Evolutionary conservation across 192 early-diverging fungal species (phyloP).

Genomic region (Kickxella alabastrina): DNA sequence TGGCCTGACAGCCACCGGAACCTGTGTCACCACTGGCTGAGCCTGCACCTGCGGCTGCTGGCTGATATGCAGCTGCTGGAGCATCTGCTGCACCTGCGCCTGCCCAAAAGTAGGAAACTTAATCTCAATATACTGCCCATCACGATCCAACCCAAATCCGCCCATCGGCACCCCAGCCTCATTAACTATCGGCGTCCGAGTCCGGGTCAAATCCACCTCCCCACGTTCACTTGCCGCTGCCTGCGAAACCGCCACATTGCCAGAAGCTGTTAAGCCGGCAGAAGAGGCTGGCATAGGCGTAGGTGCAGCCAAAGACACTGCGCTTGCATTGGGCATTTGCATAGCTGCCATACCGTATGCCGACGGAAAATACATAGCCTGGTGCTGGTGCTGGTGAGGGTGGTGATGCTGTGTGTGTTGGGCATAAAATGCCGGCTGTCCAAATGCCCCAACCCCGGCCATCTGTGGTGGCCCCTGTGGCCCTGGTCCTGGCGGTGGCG

Average conservation of each 20-base stretch:
- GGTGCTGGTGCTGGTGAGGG: slow-evolving; percentile 14
- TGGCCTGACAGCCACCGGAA: too few species aligned
- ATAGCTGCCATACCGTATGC: slow-evolving; percentile 34
- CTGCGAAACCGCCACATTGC: not conserved
- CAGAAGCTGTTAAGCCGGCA: not conserved
- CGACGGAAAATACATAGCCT: slow-evolving; percentile 33
- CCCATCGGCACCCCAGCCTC: slow-evolving; percentile 33
- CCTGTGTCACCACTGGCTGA: not conserved
- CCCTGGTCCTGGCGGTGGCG: slow-evolving; percentile 22
- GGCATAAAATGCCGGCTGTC: slow-evolving; percentile 38
- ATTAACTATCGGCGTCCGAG: slow-evolving; percentile 27
- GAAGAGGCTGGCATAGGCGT: not conserved
- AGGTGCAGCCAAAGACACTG: not conserved
- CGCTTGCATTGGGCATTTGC: too few species aligned
- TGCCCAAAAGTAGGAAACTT: slow-evolving; percentile 52
- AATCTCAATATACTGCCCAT: slow-evolving; percentile 51
- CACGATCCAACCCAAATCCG: slow-evolving; percentile 39
- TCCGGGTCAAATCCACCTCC: slow-evolving; percentile 3
- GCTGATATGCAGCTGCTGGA: slow-evolving; percentile 48
- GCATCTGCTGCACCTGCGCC: slow-evolving; percentile 48
- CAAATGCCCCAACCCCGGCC: slow-evolving; percentile 33
- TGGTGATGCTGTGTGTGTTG: too few species aligned
- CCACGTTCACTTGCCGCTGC: not conserved
- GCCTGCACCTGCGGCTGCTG: slow-evolving; percentile 8
- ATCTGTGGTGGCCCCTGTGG: too few species aligned